A percentile compares a stretch with the other conserved stretches of the same genome.
Conservation (phyloP, 352 stramenopile genomes). For the Nothophytophthora sp. region DNA sequence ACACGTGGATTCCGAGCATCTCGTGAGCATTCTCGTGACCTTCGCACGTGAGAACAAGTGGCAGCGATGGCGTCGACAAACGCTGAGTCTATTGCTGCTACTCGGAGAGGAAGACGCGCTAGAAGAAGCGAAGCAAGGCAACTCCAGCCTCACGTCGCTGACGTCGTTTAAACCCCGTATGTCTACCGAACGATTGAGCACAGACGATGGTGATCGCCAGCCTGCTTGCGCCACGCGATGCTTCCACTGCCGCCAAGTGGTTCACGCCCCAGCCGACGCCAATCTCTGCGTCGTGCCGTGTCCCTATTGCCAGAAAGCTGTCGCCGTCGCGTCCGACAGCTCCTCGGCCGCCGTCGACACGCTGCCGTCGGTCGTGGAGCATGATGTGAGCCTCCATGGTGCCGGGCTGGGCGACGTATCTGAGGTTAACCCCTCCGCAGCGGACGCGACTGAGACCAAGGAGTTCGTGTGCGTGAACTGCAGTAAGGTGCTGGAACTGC, state of each 20-base stretch:
- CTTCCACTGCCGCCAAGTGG: constrained; percentile 57
- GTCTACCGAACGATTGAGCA: not conserved
- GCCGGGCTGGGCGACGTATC: not conserved
- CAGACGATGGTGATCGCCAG: constrained; percentile 14
- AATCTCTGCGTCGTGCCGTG: constrained; percentile 39
- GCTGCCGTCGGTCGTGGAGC: constrained; percentile 31
- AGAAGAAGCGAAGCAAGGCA: constrained; percentile 26
- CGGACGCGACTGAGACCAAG: constrained; percentile 3
- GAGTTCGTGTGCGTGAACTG: constrained; percentile 67
- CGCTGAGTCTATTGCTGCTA: constrained; percentile 38
- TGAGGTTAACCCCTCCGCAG: constrained; percentile 1
- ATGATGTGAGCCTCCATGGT: constrained; percentile 6
- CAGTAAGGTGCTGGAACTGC: constrained; percentile 48
- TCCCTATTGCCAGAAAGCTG: constrained; percentile 43
- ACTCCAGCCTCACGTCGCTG: constrained; percentile 16
- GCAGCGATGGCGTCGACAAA: constrained; percentile 38
- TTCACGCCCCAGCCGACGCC: constrained; percentile 32
- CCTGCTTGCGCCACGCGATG: constrained; percentile 42
- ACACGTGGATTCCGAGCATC: constrained; percentile 43
- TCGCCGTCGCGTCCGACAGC: constrained; percentile 34
- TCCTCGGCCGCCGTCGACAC: constrained; percentile 26
- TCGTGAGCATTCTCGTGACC: constrained; percentile 40
- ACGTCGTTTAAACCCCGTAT: constrained; percentile 1
- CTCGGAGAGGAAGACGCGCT: constrained; percentile 50
- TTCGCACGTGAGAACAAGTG: constrained; percentile 35